Base-by-base conservation (phyloP, 2,329 filamentous ascomycete species). In the Huntiella decipiens region DNA sequence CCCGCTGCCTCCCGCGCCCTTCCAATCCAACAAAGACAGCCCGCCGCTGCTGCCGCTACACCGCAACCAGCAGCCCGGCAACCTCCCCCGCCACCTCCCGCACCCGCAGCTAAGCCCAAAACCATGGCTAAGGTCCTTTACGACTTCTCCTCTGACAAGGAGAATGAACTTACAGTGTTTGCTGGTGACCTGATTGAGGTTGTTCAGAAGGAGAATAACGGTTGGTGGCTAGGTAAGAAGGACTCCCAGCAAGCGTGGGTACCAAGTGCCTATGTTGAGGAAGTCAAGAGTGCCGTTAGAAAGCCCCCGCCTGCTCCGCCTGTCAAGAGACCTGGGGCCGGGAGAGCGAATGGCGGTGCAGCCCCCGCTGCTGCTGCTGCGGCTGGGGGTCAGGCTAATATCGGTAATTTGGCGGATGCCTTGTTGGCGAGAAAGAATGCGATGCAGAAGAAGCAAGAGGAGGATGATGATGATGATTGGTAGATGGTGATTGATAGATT, bases 171-270 rank as follows among this genome's bases (percentile, higher is more conserved):
- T 44, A 79, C 81, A 12, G 74, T 98, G 52, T 72, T 61, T 48
- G 78, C 82, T 43, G 86, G 82, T 43, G 82, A 96, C 52, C 62
- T 94, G 42, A 73, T 98, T 45, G 77, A 92, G 59, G 77, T 98
- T 57, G 73, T 92, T n/a, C 81, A 91, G 57, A 95, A 95, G 63
- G 88, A 95, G 63, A 79, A 73, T 60, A 96, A 96, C 59, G 91
- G 88, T 45, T 98, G 91, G 91, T 96, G 88, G 88, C 70, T 96
- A 40, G 91, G 80, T 52, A 88, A 85, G 66, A 82, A 79, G 51
- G 63, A 53, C 4, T 54, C 54, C 4, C 74, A 74, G n/a, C 84
- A 91, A 61, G 91, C 86, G 44, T 98, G 91, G 91, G 77, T 91
- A 3, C 91, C 91, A 0, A 82, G 87, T 15, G 85, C 88, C 15